phyloP scores from a whole-genome alignment of 1,284 basidiomycete genomes.

The Trichosporon coremiiforme region DNA sequence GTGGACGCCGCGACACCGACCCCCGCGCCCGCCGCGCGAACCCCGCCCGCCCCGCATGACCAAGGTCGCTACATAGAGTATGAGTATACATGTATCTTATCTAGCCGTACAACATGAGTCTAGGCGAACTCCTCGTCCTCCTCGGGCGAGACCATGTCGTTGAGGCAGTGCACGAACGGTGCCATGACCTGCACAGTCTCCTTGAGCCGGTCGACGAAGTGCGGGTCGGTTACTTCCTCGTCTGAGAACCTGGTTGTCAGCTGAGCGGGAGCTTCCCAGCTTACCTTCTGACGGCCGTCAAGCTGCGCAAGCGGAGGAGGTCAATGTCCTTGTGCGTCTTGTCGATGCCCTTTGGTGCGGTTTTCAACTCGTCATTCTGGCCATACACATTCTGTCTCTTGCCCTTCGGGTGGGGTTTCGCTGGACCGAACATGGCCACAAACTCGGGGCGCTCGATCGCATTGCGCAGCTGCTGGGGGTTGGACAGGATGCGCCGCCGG shows the following conservation, averaged over 20 bases:
- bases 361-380: conserved; percentile 75
- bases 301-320: conserved; percentile 76
- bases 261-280: conserved; percentile 37
- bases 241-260: conserved; percentile 69
- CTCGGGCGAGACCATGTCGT: conserved; percentile 11
- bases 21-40: conserved; percentile 23
- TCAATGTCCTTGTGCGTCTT: conserved; percentile 84
- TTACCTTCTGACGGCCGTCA: conserved; percentile 70
- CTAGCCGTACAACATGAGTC: background rate
- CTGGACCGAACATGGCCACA: conserved; percentile 70
- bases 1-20: conserved; percentile 55
- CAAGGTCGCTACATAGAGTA: conserved; percentile 12
- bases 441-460: conserved; percentile 69
- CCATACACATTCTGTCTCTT: conserved; percentile 75
- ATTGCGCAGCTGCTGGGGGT: conserved; percentile 66
- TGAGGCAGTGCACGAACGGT: conserved; percentile 79
- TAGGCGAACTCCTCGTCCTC: background rate
- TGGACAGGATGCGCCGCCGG: conserved; percentile 67
- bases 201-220: conserved; percentile 68
- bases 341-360: conserved; percentile 81
- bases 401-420: conserved; percentile 66
- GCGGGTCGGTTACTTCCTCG: conserved; percentile 66
- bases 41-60: background rate
- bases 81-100: background rate
- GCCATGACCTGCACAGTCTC: conserved; percentile 63